Conservation (phyloP, 2,329 filamentous ascomycete genomes). For the Thyridium curvatum region DNA sequence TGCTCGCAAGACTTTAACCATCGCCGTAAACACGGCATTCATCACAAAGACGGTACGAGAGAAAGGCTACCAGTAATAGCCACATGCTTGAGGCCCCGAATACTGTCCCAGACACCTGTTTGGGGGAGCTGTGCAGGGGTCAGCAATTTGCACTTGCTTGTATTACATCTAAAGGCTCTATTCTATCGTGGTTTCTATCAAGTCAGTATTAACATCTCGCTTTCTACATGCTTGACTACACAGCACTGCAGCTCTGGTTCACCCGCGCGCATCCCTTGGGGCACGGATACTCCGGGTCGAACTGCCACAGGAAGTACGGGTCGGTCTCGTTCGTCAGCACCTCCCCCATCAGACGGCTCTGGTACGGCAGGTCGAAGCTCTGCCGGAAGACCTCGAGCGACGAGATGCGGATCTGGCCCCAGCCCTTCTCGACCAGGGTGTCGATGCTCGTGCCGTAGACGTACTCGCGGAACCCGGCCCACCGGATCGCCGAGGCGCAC, state of each 20-base stretch:
- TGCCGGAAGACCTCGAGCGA: constrained; percentile 39
- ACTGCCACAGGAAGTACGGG: constrained; percentile 48
- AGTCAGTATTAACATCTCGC: no score
- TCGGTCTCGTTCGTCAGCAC: constrained; percentile 48
- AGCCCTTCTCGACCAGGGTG: constrained; percentile 37
- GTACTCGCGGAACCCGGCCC: constrained; percentile 48
- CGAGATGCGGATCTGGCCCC: constrained; percentile 42
- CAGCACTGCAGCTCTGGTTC: constrained; percentile 1
- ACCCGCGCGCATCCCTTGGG: constrained; percentile 9
- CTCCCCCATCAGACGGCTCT: constrained; percentile 32
- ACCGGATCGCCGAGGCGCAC: constrained; percentile 50
- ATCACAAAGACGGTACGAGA: no score
- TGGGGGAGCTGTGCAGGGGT: no score
- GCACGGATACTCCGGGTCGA: constrained; percentile 18
- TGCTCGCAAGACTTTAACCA: no score
- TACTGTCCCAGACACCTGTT: no score
- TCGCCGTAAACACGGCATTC: no score
- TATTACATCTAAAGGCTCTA: no score
- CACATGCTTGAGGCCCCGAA: no score
- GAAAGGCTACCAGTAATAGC: no score
- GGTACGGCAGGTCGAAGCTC: constrained; percentile 25
- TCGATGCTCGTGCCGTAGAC: constrained; percentile 46
- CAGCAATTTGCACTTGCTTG: no score
- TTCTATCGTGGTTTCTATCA: no score
- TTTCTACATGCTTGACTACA: neutral